A percentile compares a stretch with the other conserved stretches of the same genome.
Evolutionary conservation across 345 rosid species (phyloP).

Genomic region (Murraya paniculata): DNA sequence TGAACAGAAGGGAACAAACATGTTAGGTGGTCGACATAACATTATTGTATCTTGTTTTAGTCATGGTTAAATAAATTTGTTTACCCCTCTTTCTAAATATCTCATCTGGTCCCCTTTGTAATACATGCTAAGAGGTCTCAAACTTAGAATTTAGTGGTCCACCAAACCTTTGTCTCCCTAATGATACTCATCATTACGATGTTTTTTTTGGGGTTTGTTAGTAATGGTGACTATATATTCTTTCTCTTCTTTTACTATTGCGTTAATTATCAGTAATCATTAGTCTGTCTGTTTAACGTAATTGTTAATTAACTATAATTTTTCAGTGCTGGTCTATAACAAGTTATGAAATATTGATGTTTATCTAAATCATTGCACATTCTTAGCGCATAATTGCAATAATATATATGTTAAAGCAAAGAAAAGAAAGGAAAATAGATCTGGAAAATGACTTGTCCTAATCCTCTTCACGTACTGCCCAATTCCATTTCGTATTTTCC

Average conservation of each 20-base stretch:
- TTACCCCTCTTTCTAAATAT: neutral
- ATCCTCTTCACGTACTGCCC: no score
- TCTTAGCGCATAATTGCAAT: neutral
- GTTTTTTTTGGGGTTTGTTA: slow-evolving; percentile 15
- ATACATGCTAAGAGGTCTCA: neutral
- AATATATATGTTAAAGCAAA: neutral
- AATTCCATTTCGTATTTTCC: no score
- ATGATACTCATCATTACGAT: slow-evolving; percentile 17
- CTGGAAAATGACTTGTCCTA: no score
- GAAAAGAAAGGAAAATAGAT: no score
- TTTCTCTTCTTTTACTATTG: neutral
- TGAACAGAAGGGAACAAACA: slow-evolving; percentile 10
- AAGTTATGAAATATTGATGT: no score
- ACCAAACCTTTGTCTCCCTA: slow-evolving; percentile 20
- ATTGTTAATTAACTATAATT: neutral
- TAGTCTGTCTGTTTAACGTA: neutral
- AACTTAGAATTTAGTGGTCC: slow-evolving; percentile 20
- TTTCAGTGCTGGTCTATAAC: no score
- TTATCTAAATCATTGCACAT: neutral
- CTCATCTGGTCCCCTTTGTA: neutral
- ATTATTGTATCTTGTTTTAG: neutral
- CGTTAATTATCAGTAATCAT: neutral
- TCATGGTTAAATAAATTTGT: neutral
- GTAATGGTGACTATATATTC: neutral
- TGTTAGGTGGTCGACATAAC: slow-evolving; percentile 21